Evolutionary conservation across 2,329 filamentous ascomycete genomes (phyloP).

Genomic region (Teratosphaeria zuluensis): DNA sequence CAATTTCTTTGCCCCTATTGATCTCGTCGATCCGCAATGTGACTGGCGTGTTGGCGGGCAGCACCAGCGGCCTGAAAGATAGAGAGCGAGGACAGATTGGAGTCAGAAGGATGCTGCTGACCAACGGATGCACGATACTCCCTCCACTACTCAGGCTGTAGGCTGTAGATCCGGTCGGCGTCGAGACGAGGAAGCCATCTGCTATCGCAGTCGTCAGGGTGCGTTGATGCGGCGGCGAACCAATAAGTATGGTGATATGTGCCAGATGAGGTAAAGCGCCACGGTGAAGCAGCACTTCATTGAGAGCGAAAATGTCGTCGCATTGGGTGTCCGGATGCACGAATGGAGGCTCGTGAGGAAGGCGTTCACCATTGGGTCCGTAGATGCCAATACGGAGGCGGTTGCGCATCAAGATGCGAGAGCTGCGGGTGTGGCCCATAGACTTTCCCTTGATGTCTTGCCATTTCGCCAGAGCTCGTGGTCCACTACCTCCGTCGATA

Average conservation of each 20-base stretch:
- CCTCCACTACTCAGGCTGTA: slow-evolving; percentile 92
- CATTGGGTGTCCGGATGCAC: slow-evolving; percentile 23
- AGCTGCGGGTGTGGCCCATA: slow-evolving; percentile 59
- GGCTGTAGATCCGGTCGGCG: slow-evolving; percentile 88
- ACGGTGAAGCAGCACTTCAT: slow-evolving; percentile 89
- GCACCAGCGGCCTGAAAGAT: slow-evolving; percentile 81
- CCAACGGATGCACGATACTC: slow-evolving; percentile 86
- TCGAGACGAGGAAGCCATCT: slow-evolving; percentile 89
- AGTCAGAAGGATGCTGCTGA: slow-evolving; percentile 78
- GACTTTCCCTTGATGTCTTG: slow-evolving; percentile 67
- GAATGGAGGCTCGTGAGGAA: slow-evolving; percentile 26
- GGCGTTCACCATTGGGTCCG: slow-evolving; percentile 52
- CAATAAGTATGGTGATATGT: slow-evolving; percentile 84
- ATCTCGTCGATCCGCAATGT: slow-evolving; percentile 66
- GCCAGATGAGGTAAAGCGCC: slow-evolving; percentile 84
- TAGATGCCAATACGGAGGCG: slow-evolving; percentile 80
- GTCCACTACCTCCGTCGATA: slow-evolving; percentile 5
- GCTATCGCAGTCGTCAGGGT: slow-evolving; percentile 90
- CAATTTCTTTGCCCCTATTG: slow-evolving; percentile 40
- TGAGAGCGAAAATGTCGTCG: slow-evolving; percentile 62
- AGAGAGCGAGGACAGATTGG: slow-evolving; percentile 89
- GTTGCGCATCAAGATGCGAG: slow-evolving; percentile 77
- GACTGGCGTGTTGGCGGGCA: slow-evolving; percentile 78
- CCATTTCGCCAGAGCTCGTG: slow-evolving; percentile 46
- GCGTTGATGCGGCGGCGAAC: slow-evolving; percentile 47